A percentile compares a stretch with the other conserved stretches of the same genome.
Conservation (phyloP, 768 basidiomycete genomes). For the Suillus subluteus region DNA sequence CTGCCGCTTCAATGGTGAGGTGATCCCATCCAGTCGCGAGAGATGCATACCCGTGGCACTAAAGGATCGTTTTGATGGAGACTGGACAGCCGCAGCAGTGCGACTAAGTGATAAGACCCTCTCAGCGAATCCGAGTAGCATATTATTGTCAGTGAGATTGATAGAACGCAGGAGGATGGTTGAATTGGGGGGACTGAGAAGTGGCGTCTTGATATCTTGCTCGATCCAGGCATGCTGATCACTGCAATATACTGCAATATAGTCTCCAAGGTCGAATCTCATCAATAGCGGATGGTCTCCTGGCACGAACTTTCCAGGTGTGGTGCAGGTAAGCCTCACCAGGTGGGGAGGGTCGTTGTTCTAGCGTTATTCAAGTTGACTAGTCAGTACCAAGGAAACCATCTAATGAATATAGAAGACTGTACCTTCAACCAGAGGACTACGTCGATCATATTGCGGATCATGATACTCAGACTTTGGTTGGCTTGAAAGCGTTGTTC, state of each 20-base stretch:
- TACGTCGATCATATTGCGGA: not conserved
- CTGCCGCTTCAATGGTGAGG: too few relatives aligned
- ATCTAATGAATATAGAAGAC: not conserved
- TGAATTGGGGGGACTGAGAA: not conserved
- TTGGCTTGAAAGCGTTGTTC: not conserved
- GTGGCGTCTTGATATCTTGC: not conserved
- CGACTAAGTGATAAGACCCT: not conserved
- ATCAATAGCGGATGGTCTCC: constrained; percentile 1
- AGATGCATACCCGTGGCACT: not conserved
- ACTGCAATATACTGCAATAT: constrained; percentile 2
- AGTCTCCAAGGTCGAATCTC: not conserved
- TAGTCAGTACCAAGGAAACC: not conserved
- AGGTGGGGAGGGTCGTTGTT: not conserved
- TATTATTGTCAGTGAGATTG: not conserved
- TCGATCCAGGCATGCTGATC: not conserved
- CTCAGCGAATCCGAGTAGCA: not conserved
- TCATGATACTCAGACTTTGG: not conserved
- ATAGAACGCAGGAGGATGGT: not conserved
- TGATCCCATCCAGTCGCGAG: too few relatives aligned
- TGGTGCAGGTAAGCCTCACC: not conserved
- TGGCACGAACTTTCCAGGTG: not conserved
- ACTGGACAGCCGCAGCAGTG: not conserved
- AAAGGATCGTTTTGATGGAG: not conserved
- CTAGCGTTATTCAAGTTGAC: not conserved
- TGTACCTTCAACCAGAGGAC: not conserved